Evolutionary conservation across 345 rosid species (phyloP).

Genomic region (Eucalyptus marginata): DNA sequence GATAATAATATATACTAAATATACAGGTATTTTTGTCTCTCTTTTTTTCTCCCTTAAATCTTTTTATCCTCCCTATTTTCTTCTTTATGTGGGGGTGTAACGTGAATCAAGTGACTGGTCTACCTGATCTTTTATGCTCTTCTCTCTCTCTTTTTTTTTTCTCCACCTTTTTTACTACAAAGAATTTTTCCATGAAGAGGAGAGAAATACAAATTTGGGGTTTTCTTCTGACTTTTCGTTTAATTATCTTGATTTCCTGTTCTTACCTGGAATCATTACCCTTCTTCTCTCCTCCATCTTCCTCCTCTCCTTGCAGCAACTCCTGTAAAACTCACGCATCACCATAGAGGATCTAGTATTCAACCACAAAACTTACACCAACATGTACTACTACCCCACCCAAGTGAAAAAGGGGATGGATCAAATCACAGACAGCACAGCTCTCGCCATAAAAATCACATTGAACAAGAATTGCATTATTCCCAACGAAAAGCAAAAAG

Average conservation of each 20-base stretch:
- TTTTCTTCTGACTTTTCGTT: background rate
- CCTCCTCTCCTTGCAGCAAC: background rate
- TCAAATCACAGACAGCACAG: background rate
- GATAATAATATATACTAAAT: background rate
- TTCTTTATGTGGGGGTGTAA: slow-evolving; percentile 1
- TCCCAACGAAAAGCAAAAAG: background rate
- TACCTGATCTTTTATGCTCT: background rate
- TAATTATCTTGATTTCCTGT: background rate
- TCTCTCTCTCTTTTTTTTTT: background rate
- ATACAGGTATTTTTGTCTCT: background rate
- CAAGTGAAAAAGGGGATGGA: background rate
- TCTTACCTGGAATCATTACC: slow-evolving; percentile 50
- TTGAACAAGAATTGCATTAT: slow-evolving; percentile 18
- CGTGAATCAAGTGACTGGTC: slow-evolving; percentile 4
- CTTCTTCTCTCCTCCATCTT: slow-evolving; percentile 12
- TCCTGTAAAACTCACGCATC: slow-evolving; percentile 3
- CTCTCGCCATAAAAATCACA: slow-evolving; percentile 2
- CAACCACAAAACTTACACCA: background rate
- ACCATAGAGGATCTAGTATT: background rate
- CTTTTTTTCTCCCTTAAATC: background rate
- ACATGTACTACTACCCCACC: background rate
- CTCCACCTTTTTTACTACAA: slow-evolving; percentile 18
- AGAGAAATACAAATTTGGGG: background rate
- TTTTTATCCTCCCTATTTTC: background rate
- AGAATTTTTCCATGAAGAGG: slow-evolving; percentile 19